Evolutionary conservation across 805 yeast species (phyloP), one percentile per base, ranked within the genome.

Genomic region (Pichia gijzeniarum): DNA sequence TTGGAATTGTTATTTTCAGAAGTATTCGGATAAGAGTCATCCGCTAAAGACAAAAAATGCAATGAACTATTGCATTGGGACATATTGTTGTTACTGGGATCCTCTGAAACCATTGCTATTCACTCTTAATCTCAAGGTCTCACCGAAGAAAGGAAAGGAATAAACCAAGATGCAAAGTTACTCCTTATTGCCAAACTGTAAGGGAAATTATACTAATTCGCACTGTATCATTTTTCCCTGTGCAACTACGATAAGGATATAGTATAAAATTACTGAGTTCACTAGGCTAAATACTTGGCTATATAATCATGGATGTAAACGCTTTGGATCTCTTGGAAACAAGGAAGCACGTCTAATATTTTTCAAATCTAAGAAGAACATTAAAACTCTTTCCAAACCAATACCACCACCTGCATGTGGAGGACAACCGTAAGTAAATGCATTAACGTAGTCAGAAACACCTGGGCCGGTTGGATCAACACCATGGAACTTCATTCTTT

Each of bases 371-470:
- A 93, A 77, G 81, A 77, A 93, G 78, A 93, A 93, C 99, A 93
- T 93, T 52, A 93, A 88, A 31, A 93, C 99, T 74, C 99, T 86
- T 72, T 93, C 99, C 55, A 93, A 72, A 61, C 99, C 99, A 64
- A 93, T 93, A 69, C 99, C 99, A 72, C 99, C 99, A 66, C 99
- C 99, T 31, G 96, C 99, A 61, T 93, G 99, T 41, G 99, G 99
- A 53, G 96, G 84, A 74, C 97, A 91, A 17, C 98, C 99, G 63
- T 83, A 91, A 39, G 78, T 71, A 74, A 93, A 93, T 16, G 96
- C 95, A 52, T 91, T 91, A 48, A 86, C 82, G 70, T 93, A 93
- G 63, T 93, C 98, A 63, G 76, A 76, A 57, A 91, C 71, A 53
- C 98, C 99, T 30, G 87, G 85, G 49, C 77, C 76, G 48, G 71